A percentile compares a stretch with the other conserved stretches of the same genome.
Conservation (phyloP, 352 stramenopile genomes). For the Phytopythium sindhum region DNA sequence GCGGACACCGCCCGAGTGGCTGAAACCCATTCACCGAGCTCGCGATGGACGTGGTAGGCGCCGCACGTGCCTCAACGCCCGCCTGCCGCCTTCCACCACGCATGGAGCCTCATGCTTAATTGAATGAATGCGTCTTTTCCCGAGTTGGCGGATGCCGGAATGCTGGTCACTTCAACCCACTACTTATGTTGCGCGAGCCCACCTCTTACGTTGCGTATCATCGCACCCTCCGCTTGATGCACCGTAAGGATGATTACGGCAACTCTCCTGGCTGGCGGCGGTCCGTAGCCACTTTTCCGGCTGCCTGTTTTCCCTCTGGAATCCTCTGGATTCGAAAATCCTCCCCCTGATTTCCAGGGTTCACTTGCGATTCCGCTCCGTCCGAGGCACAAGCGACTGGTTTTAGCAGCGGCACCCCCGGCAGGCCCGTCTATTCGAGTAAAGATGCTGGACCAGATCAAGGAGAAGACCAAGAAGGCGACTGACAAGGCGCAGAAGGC, state of each 20-base stretch:
- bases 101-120: too few species aligned
- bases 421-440: too few species aligned
- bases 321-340: not conserved
- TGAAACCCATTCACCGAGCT: too few species aligned
- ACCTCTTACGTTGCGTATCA: not conserved
- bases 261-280: not conserved
- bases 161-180: not conserved
- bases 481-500: slow-evolving; percentile 26
- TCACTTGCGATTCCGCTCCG: not conserved
- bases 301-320: not conserved
- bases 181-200: not conserved
- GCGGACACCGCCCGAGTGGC: too few species aligned
- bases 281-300: not conserved
- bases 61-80: too few species aligned
- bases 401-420: too few species aligned
- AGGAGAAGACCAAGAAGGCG: slow-evolving; percentile 40
- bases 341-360: not conserved
- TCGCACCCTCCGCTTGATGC: not conserved
- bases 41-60: too few species aligned
- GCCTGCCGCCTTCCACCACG: too few species aligned
- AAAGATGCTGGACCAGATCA: slow-evolving; percentile 31
- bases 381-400: not conserved
- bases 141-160: not conserved
- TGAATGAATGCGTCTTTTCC: too few species aligned
- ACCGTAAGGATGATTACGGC: not conserved